A percentile compares a stretch with the other conserved stretches of the same genome.
These are phyloP conservation scores for Fusarium temperatum DNA, from an alignment of 2,329 filamentous ascomycete species.

Conservation along the genomic window DNA sequence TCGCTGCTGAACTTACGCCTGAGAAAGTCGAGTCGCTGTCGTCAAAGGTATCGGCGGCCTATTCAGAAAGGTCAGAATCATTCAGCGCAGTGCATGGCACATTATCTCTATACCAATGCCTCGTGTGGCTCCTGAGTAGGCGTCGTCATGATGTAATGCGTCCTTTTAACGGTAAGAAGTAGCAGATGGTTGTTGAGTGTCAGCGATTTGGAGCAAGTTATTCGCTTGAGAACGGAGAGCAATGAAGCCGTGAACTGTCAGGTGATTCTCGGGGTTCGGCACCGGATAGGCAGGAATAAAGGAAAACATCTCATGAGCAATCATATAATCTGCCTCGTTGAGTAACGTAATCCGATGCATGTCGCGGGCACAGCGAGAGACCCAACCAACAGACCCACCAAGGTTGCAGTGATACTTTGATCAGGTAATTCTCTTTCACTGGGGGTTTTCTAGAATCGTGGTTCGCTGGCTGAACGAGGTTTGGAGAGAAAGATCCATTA, in stretches of 20 bases:
- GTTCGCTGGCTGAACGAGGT: neutral
- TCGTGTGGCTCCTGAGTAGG: neutral
- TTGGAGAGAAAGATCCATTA: rapidly evolving
- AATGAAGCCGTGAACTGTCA: neutral
- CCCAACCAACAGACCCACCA: neutral
- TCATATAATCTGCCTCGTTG: neutral
- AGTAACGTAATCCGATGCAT: constrained; percentile 1
- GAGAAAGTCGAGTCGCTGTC: constrained; percentile 5
- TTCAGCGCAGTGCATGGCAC: no score
- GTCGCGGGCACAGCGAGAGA: neutral
- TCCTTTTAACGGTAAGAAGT: rapidly evolving
- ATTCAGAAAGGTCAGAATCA: no score
- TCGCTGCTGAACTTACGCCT: neutral
- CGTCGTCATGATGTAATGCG: neutral
- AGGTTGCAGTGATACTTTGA: neutral
- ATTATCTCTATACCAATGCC: neutral
- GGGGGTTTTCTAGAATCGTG: rapidly evolving
- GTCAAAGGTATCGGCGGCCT: neutral
- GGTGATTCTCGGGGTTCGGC: neutral
- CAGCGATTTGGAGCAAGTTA: neutral
- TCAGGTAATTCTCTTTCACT: neutral
- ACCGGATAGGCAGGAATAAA: neutral
- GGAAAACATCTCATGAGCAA: neutral
- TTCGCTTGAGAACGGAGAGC: neutral
- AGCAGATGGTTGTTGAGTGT: neutral